These are phyloP conservation scores for Tarenaya hassleriana DNA, from an alignment of 345 rosid genomes.

Conservation along the genomic window DNA sequence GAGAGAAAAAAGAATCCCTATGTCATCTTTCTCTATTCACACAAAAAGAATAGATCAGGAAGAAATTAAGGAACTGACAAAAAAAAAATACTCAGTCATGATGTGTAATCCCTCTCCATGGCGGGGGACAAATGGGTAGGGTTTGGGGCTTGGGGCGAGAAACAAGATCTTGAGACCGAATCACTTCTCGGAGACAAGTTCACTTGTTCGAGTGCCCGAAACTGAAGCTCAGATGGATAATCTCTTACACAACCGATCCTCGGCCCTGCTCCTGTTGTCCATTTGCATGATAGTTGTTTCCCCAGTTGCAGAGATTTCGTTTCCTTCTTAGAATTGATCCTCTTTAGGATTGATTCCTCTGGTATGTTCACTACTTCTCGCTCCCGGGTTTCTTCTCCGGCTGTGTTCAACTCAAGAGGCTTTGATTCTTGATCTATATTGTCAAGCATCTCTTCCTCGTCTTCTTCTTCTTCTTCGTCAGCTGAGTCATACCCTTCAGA, in stretches of 20 bases:
- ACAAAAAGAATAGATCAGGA: constrained; percentile 48
- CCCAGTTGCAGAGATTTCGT: constrained; percentile 67
- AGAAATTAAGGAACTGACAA: constrained; percentile 1
- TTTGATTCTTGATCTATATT: constrained; percentile 28
- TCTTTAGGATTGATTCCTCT: constrained; percentile 44
- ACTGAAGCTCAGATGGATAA: constrained; percentile 76
- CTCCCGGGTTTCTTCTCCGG: constrained; percentile 18
- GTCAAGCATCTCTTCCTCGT: constrained; percentile 17
- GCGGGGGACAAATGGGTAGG: constrained; percentile 25
- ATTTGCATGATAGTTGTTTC: constrained; percentile 68
- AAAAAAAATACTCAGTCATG: constrained; percentile 7
- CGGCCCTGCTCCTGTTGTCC: constrained; percentile 99
- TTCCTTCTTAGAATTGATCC: constrained; percentile 58
- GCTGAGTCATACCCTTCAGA: constrained; percentile 39
- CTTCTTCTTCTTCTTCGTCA: constrained; percentile 23
- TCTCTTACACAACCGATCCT: constrained; percentile 90
- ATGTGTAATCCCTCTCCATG: constrained; percentile 24
- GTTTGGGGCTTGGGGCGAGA: constrained; percentile 28
- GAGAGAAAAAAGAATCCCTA: constrained; percentile 37
- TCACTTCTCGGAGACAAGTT: constrained; percentile 73
- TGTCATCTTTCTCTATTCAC: constrained; percentile 51
- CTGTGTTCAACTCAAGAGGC: constrained; percentile 24
- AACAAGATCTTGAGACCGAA: constrained; percentile 30
- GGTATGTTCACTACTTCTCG: constrained; percentile 30
- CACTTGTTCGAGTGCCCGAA: constrained; percentile 75